Evolutionary conservation across 2,329 filamentous ascomycete genomes (phyloP).

Genomic region (Westerdykella sp.): DNA sequence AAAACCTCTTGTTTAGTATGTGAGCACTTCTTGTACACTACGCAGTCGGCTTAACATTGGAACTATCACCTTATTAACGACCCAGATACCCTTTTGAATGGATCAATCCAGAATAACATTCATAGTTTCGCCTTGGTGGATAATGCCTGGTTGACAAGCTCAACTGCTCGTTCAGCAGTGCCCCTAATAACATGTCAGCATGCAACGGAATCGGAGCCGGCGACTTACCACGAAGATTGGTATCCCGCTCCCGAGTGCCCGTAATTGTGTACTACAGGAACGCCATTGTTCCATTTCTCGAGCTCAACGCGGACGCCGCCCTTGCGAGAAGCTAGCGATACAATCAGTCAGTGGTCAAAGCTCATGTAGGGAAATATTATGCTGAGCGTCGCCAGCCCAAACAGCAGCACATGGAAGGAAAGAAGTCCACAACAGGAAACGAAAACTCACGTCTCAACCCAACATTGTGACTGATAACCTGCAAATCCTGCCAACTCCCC

Average conservation of each 20-base stretch:
- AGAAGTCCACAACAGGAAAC: background rate
- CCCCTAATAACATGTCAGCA: slow-evolving; percentile 28
- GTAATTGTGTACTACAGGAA: slow-evolving; percentile 66
- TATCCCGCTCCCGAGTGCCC: slow-evolving; percentile 76
- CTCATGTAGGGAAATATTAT: background rate
- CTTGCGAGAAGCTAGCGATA: slow-evolving; percentile 51
- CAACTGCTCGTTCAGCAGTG: slow-evolving; percentile 36
- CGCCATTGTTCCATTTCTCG: slow-evolving; percentile 51
- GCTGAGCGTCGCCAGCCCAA: background rate
- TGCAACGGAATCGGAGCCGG: background rate
- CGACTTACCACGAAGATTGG: slow-evolving; percentile 40
- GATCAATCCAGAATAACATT: background rate
- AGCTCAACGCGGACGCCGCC: slow-evolving; percentile 70
- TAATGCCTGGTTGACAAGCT: slow-evolving; percentile 34
- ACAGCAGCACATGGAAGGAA: background rate
- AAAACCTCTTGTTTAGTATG: no score
- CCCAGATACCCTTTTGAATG: no score
- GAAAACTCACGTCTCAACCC: slow-evolving; percentile 58
- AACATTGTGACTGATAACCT: slow-evolving; percentile 73
- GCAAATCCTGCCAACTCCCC: slow-evolving; percentile 60
- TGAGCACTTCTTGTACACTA: no score
- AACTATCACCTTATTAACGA: no score
- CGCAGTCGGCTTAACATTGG: no score
- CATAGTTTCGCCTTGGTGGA: slow-evolving; percentile 21
- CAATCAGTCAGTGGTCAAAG: background rate